Conservation (phyloP, 192 early-diverging fungal genomes). For the Linnemannia zychae region DNA sequence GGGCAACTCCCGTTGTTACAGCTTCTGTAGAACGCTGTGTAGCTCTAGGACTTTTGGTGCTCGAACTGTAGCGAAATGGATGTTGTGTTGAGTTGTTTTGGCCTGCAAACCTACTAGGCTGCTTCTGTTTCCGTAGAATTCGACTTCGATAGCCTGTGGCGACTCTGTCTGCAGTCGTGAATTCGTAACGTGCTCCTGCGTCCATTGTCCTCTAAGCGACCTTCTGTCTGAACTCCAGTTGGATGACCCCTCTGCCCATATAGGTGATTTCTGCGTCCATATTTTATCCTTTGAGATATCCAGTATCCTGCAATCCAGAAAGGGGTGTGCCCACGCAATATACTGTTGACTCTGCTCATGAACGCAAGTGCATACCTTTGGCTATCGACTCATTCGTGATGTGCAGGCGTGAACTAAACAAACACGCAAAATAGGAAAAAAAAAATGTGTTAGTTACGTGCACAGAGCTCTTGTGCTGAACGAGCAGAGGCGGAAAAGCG, state of each 20-base stretch:
- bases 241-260: too few relatives aligned
- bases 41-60: not conserved
- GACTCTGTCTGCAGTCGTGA: too few relatives aligned
- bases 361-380: slow-evolving; percentile 16
- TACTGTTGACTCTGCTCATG: not conserved
- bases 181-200: too few relatives aligned
- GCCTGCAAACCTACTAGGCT: too few relatives aligned
- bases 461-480: not conserved
- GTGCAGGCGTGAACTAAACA: slow-evolving; percentile 31
- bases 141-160: too few relatives aligned
- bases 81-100: too few relatives aligned
- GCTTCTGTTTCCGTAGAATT: too few relatives aligned
- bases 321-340: not conserved
- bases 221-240: too few relatives aligned
- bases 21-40: not conserved
- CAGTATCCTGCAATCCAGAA: not conserved
- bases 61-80: too few relatives aligned
- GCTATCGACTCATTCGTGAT: slow-evolving; percentile 51
- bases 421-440: not conserved
- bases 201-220: too few relatives aligned
- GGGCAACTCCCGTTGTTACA: too few relatives aligned
- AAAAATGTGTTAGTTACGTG: not conserved
- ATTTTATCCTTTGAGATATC: too few relatives aligned
- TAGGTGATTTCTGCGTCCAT: not conserved
- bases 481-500: not conserved